A percentile compares a stretch with the other conserved stretches of the same genome.
Conservation (phyloP, 345 rosid species). For the Gynandropsis gynandra region DNA sequence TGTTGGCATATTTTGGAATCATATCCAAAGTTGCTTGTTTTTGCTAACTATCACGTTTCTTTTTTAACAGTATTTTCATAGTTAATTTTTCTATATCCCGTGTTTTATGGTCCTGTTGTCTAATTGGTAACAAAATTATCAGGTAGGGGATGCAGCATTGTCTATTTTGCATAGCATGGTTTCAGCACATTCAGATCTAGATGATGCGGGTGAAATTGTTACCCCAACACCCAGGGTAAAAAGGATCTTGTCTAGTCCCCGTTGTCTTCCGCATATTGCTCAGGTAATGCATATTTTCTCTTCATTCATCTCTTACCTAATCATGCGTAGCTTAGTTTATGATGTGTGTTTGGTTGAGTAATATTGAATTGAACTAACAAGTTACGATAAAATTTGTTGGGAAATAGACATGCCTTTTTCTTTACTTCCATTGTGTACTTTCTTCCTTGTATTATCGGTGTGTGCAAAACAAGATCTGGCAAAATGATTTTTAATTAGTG, state of each 20-base stretch:
- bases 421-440: constrained; percentile 1
- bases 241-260: constrained; percentile 85
- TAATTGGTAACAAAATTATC: constrained; percentile 8
- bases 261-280: constrained; percentile 96
- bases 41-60: no score
- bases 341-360: constrained; percentile 13
- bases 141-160: constrained; percentile 96
- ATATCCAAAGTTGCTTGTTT: no score
- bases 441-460: constrained; percentile 2
- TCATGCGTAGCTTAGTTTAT: constrained; percentile 3
- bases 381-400: constrained; percentile 1
- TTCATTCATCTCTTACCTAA: background rate
- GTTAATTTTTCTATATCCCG: background rate
- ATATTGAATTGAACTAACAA: constrained; percentile 3
- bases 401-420: constrained; percentile 6
- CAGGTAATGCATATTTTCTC: constrained; percentile 46
- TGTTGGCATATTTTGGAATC: background rate
- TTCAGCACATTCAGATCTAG: constrained; percentile 96
- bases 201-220: constrained; percentile 99
- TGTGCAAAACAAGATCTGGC: constrained; percentile 10
- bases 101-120: constrained; percentile 10
- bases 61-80: no score
- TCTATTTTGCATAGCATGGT: constrained; percentile 96
- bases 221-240: constrained; percentile 99
- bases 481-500: constrained; percentile 1